Conservation (phyloP, 371 early-diverging fungal genomes). For the Syncephalis plumigaleata region DNA sequence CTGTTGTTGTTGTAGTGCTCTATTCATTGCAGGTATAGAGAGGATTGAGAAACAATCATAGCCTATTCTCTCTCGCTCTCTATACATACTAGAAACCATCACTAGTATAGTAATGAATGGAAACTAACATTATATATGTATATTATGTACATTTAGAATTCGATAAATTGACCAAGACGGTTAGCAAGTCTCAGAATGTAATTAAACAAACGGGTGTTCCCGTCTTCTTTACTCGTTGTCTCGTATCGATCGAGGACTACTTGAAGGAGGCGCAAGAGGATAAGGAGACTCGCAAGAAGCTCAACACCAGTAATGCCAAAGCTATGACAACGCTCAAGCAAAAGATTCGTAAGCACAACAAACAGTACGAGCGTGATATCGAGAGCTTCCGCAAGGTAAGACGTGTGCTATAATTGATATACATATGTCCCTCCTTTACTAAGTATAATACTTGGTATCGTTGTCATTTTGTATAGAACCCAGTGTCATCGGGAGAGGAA, state of each 20-base stretch:
- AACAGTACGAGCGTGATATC: constrained; percentile 51
- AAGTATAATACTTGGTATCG: background rate
- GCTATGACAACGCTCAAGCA: constrained; percentile 83
- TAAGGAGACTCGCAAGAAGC: constrained; percentile 38
- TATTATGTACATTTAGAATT: constrained; percentile 58
- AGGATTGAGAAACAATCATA: too few relatives aligned
- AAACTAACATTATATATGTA: too few relatives aligned
- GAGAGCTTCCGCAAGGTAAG: constrained; percentile 47
- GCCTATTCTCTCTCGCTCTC: too few relatives aligned
- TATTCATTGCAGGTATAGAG: too few relatives aligned
- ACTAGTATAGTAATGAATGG: too few relatives aligned
- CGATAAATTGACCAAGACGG: constrained; percentile 63
- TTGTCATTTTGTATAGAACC: constrained; percentile 1
- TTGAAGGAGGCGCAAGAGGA: constrained; percentile 34
- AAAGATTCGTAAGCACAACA: constrained; percentile 76
- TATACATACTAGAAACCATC: too few relatives aligned
- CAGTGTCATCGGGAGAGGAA: constrained; percentile 4
- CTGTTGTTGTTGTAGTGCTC: too few relatives aligned
- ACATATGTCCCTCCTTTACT: too few relatives aligned
- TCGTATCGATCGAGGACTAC: constrained; percentile 60
- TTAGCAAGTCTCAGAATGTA: constrained; percentile 50
- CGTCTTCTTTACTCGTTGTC: constrained; percentile 56
- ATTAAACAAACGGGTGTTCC: constrained; percentile 44
- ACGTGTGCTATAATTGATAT: constrained; percentile 1
- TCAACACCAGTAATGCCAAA: constrained; percentile 61